phyloP scores from a whole-genome alignment of 129 eudicot genomes.

The Lactuca sativa region DNA sequence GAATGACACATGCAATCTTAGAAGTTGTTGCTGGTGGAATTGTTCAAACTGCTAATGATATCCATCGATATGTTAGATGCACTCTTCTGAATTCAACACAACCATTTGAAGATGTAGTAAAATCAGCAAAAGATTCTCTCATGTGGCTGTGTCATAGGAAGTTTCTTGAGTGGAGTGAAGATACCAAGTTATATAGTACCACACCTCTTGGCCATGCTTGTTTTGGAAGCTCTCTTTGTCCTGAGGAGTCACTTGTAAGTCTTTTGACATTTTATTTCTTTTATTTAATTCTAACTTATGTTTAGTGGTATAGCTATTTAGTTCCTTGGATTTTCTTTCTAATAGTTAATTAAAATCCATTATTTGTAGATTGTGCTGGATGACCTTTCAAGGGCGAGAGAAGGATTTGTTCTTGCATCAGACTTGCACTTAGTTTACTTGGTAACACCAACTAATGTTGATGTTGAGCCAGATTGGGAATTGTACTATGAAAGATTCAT shows the following conservation, averaged over 20 bases:
- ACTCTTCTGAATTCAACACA: conserved; percentile 94
- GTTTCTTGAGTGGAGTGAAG: conserved; percentile 96
- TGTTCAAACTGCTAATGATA: conserved; percentile 95
- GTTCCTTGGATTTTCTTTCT: conserved; percentile 2
- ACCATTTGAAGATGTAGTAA: conserved; percentile 98
- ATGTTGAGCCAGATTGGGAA: conserved; percentile 97
- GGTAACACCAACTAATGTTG: conserved; percentile 95
- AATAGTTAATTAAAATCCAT: not conserved
- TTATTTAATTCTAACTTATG: not conserved
- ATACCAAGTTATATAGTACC: conserved; percentile 74
- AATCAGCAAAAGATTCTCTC: conserved; percentile 92
- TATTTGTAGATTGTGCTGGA: conserved; percentile 80
- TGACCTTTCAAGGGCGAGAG: conserved; percentile 96
- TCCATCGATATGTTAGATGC: conserved; percentile 93
- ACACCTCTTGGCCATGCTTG: conserved; percentile 97
- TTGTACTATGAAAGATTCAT: conserved; percentile 88
- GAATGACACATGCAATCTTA: conserved; percentile 97
- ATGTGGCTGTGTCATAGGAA: conserved; percentile 88
- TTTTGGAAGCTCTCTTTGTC: conserved; percentile 94
- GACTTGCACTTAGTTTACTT: conserved; percentile 92
- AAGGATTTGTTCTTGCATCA: conserved; percentile 97
- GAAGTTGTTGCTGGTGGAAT: conserved; percentile 99
- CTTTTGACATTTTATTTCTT: conserved; percentile 8
- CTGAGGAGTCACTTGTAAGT: conserved; percentile 93
- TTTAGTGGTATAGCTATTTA: conserved; percentile 6